Evolutionary conservation across 805 yeast species (phyloP).

Genomic region (Candida nonsorbophila): DNA sequence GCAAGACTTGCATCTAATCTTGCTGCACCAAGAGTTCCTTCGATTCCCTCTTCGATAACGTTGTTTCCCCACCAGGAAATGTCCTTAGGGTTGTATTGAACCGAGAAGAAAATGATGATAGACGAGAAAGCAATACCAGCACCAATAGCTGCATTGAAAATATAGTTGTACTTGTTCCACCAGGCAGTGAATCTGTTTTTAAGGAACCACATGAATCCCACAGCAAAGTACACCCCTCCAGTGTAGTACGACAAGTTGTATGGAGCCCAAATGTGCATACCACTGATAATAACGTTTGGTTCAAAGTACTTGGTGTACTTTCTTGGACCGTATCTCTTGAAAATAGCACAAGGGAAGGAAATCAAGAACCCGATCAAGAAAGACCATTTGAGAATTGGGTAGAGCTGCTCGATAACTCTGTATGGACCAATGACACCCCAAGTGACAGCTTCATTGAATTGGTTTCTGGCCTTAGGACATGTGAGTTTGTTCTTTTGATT

Average conservation of each 20-base stretch:
- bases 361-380: conserved; percentile 44
- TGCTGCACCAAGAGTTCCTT: conserved; percentile 5
- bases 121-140: conserved; percentile 56
- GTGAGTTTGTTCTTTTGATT: conserved; percentile 17
- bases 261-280: conserved; percentile 39
- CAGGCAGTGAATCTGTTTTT: conserved; percentile 40
- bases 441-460: conserved; percentile 40
- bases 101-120: conserved; percentile 50
- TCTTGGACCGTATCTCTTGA: conserved; percentile 13
- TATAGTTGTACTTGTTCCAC: conserved; percentile 68
- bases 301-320: conserved; percentile 33
- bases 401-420: conserved; percentile 46
- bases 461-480: conserved; percentile 25
- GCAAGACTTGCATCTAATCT: conserved; percentile 15
- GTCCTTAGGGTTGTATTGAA: conserved; percentile 36
- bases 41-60: conserved; percentile 17
- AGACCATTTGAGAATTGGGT: conserved; percentile 45
- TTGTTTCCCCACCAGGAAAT: conserved; percentile 61
- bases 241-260: conserved; percentile 44
- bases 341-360: conserved; percentile 12
- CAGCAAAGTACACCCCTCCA: conserved; percentile 49
- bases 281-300: conserved; percentile 45
- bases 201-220: conserved; percentile 46
- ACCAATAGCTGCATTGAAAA: conserved; percentile 45
- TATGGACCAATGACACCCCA: conserved; percentile 54